A percentile compares a stretch with the other conserved stretches of the same genome.
These are phyloP conservation scores for Stephanodiscus triporus DNA, from an alignment of 108 stramenopile genomes.

Conservation along the genomic window DNA sequence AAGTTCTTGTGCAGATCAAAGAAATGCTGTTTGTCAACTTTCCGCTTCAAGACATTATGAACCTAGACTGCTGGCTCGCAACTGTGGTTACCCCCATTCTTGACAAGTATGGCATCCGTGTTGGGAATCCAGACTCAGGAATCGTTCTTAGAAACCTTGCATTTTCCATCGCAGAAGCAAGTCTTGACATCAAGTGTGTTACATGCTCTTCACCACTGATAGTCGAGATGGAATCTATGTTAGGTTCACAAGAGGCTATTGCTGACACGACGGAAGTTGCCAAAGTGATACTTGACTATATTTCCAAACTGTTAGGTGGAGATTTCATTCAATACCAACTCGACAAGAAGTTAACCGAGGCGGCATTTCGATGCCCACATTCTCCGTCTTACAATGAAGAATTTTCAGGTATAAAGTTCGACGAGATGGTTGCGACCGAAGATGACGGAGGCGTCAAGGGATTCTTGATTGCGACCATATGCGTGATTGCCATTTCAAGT, in stretches of 20 bases:
- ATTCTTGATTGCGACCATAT: conserved; percentile 51
- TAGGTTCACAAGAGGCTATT: conserved; percentile 52
- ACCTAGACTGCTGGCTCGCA: conserved; percentile 81
- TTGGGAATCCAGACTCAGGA: conserved; percentile 34
- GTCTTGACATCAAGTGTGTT: conserved; percentile 61
- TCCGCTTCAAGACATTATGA: conserved; percentile 60
- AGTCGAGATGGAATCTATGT: conserved; percentile 50
- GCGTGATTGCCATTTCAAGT: conserved; percentile 27
- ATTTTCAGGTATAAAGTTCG: conserved; percentile 42
- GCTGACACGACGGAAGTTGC: conserved; percentile 56
- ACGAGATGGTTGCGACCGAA: conserved; percentile 28
- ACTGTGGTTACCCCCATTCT: conserved; percentile 66
- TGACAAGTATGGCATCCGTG: conserved; percentile 55
- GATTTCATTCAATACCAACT: conserved; percentile 65
- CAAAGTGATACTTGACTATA: conserved; percentile 59
- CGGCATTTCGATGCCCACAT: conserved; percentile 65
- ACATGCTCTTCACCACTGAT: conserved; percentile 67
- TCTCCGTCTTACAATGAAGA: conserved; percentile 50
- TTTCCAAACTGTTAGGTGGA: conserved; percentile 49
- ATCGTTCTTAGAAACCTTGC: conserved; percentile 53
- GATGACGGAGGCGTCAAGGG: conserved; percentile 33
- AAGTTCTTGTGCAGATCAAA: conserved; percentile 53
- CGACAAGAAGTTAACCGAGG: conserved; percentile 66
- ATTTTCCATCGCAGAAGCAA: conserved; percentile 48
- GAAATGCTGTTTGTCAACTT: conserved; percentile 57